Base-by-base conservation (phyloP, 768 basidiomycete species). In the Pulveroboletus ravenelii region DNA sequence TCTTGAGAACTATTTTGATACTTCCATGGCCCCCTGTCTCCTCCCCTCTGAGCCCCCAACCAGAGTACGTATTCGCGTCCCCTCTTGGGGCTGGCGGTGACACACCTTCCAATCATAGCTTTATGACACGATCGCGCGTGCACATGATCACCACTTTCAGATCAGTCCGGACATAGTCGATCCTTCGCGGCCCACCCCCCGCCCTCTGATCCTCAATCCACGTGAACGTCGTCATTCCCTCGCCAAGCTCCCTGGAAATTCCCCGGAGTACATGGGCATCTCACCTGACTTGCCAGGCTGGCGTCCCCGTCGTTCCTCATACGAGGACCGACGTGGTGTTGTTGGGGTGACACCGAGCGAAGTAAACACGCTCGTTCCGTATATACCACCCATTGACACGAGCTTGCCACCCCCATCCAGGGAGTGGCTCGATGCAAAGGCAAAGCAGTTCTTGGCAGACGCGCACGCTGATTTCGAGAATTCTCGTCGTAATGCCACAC, bases 61-160 rank as follows among this genome's bases (percentile, higher is more conserved):
- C 8, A 57, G 45, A 6, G 66, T 66, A 39, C 27, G 68, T 46
- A 23, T 32, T 2, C 36, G 3, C 27, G 13, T 2, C 2, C 32
- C 30, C 31, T 25, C 7, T 31, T 10, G 0, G 3, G 2, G 10
- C 35, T 30, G n/a, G 35, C 32, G 18, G 6, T 52, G 48, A 41
- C 20, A n/a, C 41, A 18, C 15, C 3, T 48, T 18, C 31, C 47
- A 10, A 46, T 50, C 47, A 7, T 41, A 68, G 66, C 59, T 70
- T 30, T 68, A 70, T 43, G 59, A 66, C 9, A 51, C 68, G 14
- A 44, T 70, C 13, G 68, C 66, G 32, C 51, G 45, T 38, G 56
- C 62, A 3, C 58, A 66, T 25, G 68, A 69, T 57, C 38, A 52
- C 31, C 59, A 39, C 30, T 62, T 55, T 47, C 39, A 50, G 17